Evolutionary conservation across 441 rosid species (phyloP).

Genomic region (Euphorbia celastroides): DNA sequence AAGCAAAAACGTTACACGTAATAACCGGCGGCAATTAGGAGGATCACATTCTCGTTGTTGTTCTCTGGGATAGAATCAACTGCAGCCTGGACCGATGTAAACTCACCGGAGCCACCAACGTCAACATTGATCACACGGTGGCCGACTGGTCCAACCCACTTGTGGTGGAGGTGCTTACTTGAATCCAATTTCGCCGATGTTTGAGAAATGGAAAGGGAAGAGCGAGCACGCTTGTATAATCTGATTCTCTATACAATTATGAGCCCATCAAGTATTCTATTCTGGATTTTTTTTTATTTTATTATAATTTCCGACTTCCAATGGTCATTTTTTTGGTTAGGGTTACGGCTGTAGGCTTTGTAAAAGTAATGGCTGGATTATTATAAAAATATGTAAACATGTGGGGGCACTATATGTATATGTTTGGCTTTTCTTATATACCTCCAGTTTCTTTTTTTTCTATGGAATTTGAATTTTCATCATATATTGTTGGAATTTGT

Average conservation of each 20-base stretch:
- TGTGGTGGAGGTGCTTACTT: constrained; percentile 34
- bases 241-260: background rate
- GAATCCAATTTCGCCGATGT: constrained; percentile 17
- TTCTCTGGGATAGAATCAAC: constrained; percentile 60
- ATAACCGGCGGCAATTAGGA: constrained; percentile 62
- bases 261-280: too few relatives aligned
- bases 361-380: constrained; percentile 22
- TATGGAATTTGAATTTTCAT: background rate
- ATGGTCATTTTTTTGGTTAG: constrained; percentile 53
- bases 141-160: constrained; percentile 79
- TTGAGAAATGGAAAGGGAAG: background rate
- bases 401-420: constrained; percentile 27
- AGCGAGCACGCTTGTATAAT: constrained; percentile 1
- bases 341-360: constrained; percentile 18
- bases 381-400: constrained; percentile 8
- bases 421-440: constrained; percentile 8
- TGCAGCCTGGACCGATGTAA: constrained; percentile 76
- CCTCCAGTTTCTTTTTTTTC: background rate
- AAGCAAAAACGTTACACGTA: constrained; percentile 44
- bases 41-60: constrained; percentile 49
- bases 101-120: constrained; percentile 49
- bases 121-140: constrained; percentile 62
- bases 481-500: too few relatives aligned
- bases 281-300: background rate
- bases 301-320: constrained; percentile 9